Conservation (phyloP, 2,329 filamentous ascomycete species). For the Alternaria angustiovoidea region DNA sequence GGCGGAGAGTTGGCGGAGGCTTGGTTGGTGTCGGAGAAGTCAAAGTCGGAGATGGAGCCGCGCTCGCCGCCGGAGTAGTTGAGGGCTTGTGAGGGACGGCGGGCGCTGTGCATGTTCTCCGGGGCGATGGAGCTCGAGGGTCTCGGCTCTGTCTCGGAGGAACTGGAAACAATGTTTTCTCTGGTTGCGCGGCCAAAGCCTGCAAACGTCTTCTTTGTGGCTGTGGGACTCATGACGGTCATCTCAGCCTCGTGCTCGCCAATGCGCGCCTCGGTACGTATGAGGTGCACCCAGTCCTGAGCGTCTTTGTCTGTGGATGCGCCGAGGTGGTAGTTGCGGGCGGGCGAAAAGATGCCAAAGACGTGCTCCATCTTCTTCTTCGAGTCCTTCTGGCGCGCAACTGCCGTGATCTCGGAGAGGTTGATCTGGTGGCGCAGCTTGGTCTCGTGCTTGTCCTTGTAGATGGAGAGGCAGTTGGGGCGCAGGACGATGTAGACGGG, state of each 20-base stretch:
- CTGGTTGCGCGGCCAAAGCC: constrained; percentile 48
- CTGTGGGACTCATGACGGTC: constrained; percentile 72
- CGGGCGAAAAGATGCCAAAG: constrained; percentile 91
- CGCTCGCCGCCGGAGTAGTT: constrained; percentile 71
- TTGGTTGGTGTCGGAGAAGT: constrained; percentile 78
- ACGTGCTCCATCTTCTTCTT: constrained; percentile 87
- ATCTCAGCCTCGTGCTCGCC: constrained; percentile 90
- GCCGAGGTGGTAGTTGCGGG: constrained; percentile 90
- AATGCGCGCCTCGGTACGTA: constrained; percentile 80
- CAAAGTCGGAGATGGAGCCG: constrained; percentile 86
- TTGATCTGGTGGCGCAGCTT: constrained; percentile 88
- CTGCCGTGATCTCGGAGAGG: constrained; percentile 88
- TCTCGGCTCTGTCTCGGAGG: constrained; percentile 54
- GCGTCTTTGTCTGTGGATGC: constrained; percentile 77
- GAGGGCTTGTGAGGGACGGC: constrained; percentile 68
- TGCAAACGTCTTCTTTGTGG: constrained; percentile 58
- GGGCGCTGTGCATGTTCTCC: constrained; percentile 47
- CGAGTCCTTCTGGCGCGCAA: constrained; percentile 85
- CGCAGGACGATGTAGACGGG: constrained; percentile 86
- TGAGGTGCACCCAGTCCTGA: constrained; percentile 83
- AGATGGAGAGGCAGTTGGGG: constrained; percentile 88
- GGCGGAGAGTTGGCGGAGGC: constrained; percentile 59
- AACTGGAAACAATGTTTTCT: constrained; percentile 53
- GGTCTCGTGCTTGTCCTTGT: constrained; percentile 89
- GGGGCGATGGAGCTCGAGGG: constrained; percentile 38